Percentiles rank a stretch among this genome's conserved stretches.
Conservation (phyloP, 2,329 filamentous ascomycete genomes). For the Cadophora gregata region DNA sequence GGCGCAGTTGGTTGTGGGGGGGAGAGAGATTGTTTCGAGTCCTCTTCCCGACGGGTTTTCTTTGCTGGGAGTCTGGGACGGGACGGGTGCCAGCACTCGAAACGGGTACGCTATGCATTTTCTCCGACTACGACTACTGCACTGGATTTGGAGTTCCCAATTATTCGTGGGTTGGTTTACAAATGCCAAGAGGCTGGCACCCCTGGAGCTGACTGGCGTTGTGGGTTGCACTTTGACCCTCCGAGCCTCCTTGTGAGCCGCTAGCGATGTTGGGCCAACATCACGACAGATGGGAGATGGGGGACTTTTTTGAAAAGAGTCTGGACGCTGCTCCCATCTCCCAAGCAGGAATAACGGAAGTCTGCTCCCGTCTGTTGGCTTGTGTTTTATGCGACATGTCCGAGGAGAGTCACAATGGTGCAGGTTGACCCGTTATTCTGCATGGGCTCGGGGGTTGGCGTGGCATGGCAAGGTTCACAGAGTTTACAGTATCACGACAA, state of each 20-base stretch:
- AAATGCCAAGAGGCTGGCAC: conserved; percentile 1
- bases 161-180: not conserved
- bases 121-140: too few relatives aligned
- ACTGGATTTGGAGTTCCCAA: not conserved
- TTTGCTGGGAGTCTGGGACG: not conserved
- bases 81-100: conserved; percentile 11
- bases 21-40: not conserved
- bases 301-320: too few relatives aligned
- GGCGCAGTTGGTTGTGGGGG: conserved; percentile 2
- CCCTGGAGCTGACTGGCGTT: not conserved
- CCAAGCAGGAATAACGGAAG: not conserved
- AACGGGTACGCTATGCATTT: conserved; percentile 10
- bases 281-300: not conserved
- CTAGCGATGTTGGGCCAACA: not conserved
- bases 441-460: not conserved
- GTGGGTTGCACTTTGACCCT: conserved; percentile 6
- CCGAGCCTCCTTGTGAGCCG: conserved; percentile 1
- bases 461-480: not conserved
- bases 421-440: not conserved
- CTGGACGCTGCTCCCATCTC: not conserved
- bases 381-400: not conserved
- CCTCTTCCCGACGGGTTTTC: not conserved
- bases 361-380: not conserved
- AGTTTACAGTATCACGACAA: not conserved
- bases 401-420: not conserved